Conservation (phyloP, 768 basidiomycete species). For the Lactarius vividus region DNA sequence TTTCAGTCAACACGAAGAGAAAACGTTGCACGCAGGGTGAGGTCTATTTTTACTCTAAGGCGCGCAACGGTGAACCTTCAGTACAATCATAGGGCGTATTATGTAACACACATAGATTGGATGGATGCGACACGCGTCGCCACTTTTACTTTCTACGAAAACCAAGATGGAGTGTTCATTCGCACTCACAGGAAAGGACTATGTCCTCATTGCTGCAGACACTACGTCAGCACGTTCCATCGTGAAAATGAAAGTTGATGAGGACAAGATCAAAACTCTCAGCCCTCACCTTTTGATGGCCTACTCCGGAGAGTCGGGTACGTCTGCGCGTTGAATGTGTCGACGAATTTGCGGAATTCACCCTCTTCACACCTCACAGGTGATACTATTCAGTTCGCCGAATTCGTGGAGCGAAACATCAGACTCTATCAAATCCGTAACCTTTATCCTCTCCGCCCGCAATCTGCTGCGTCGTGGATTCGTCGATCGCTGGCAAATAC, state of each 20-base stretch:
- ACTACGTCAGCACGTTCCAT: constrained; percentile 87
- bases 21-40: no score
- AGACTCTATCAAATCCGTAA: constrained; percentile 96
- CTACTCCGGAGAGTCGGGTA: constrained; percentile 91
- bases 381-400: constrained; percentile 95
- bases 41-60: no score
- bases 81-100: background rate
- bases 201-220: constrained; percentile 90
- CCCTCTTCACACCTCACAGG: constrained; percentile 44
- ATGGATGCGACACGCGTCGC: constrained; percentile 16
- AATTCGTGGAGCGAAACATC: constrained; percentile 94
- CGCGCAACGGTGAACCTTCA: no score
- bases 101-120: background rate
- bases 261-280: constrained; percentile 93
- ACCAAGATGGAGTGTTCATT: constrained; percentile 83
- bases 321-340: constrained; percentile 27
- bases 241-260: constrained; percentile 95
- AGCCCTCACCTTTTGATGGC: constrained; percentile 93
- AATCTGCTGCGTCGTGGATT: constrained; percentile 93
- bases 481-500: constrained; percentile 87
- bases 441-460: constrained; percentile 82
- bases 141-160: constrained; percentile 3
- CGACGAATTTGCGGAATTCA: background rate
- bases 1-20: no score
- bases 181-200: constrained; percentile 89